Conservation (phyloP, 352 stramenopile genomes). For the Globisporangium sylvaticum region DNA sequence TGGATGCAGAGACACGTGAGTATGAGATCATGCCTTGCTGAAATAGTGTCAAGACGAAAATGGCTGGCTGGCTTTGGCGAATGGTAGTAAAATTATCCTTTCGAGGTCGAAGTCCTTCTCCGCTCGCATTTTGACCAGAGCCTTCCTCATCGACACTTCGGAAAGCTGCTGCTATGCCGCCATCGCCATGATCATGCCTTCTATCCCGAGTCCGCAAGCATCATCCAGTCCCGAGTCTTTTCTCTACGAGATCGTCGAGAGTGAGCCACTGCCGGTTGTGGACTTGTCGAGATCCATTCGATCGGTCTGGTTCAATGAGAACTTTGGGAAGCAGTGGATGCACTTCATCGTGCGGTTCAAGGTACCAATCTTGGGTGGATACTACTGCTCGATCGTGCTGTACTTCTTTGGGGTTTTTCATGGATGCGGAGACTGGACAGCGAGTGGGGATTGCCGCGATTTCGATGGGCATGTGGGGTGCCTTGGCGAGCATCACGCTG, state of each 20-base stretch:
- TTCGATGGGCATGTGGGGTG: constrained; percentile 1
- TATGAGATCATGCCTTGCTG: neutral
- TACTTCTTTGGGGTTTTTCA: neutral
- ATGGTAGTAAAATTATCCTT: neutral
- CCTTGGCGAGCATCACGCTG: constrained; percentile 2
- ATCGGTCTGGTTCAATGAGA: neutral
- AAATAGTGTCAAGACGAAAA: neutral
- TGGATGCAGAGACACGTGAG: neutral
- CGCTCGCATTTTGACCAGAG: neutral
- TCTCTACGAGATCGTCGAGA: constrained; percentile 19
- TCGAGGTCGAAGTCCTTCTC: neutral
- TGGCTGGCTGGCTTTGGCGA: neutral
- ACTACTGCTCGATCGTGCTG: constrained; percentile 5
- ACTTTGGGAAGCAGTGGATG: neutral
- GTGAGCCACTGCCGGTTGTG: constrained; percentile 4
- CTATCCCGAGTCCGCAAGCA: neutral
- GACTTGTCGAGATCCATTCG: constrained; percentile 14
- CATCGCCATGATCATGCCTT: neutral
- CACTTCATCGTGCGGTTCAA: neutral
- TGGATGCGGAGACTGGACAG: neutral
- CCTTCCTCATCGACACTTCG: neutral
- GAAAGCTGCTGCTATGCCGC: neutral
- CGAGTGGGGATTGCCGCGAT: neutral
- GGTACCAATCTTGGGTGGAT: neutral
- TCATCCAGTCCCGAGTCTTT: neutral